Evolutionary conservation across 441 rosid species (phyloP).

Genomic region (Jatropha multifida): DNA sequence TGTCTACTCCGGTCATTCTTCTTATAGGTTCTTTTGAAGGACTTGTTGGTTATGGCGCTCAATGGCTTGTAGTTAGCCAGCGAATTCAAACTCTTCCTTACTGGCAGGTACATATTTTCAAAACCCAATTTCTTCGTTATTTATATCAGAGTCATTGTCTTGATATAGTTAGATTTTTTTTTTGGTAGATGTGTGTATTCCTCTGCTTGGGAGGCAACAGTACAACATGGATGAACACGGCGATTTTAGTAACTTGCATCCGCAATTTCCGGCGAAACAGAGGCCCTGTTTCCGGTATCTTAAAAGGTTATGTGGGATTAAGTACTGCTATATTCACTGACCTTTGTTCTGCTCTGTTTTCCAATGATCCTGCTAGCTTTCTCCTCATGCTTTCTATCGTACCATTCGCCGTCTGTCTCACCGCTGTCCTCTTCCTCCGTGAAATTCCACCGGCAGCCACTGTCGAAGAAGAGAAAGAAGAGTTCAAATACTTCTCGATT

Average conservation of each 20-base stretch:
- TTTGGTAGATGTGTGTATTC: slow-evolving; percentile 64
- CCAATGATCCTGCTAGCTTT: slow-evolving; percentile 52
- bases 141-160: too few species aligned
- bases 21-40: slow-evolving; percentile 79
- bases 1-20: slow-evolving; percentile 57
- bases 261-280: slow-evolving; percentile 75
- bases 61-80: slow-evolving; percentile 77
- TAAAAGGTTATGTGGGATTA: slow-evolving; percentile 78
- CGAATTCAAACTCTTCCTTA: slow-evolving; percentile 61
- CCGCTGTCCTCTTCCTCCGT: slow-evolving; percentile 66
- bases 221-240: slow-evolving; percentile 94
- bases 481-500: slow-evolving; percentile 50
- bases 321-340: slow-evolving; percentile 87
- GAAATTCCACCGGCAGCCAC: slow-evolving; percentile 52
- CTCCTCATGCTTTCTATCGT: slow-evolving; percentile 62
- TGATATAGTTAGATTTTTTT: neutral
- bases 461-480: slow-evolving; percentile 50
- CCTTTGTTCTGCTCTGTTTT: slow-evolving; percentile 64
- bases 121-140: too few species aligned
- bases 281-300: slow-evolving; percentile 81
- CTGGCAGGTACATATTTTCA: slow-evolving; percentile 61
- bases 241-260: slow-evolving; percentile 74
- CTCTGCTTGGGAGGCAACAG: slow-evolving; percentile 90
- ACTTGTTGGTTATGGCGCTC: slow-evolving; percentile 68
- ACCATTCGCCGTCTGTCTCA: slow-evolving; percentile 67